Evolutionary conservation across 1,284 basidiomycete species (phyloP), one percentile per base, ranked within the genome.

Genomic region (Cryptococcus sp.): DNA sequence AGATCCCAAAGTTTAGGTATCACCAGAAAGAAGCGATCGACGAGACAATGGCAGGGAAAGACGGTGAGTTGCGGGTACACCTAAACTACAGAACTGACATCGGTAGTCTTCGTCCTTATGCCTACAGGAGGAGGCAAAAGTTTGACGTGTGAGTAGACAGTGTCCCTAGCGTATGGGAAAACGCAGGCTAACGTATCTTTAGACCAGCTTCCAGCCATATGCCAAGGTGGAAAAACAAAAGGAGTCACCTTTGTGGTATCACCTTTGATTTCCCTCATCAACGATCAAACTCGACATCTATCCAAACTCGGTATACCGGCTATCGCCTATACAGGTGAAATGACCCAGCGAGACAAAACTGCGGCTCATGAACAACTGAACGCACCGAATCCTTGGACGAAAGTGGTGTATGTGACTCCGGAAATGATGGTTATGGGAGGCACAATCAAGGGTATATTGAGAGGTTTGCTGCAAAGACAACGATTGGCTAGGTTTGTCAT

Each of bases 91-190:
- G 30, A 38, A 53, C 56, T 5, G 4, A 4, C 43, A 3, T 10
- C 34, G 5, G 4, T 54, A 74, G 90, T 93, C 11, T 93, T 98
- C 64, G 90, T 97, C 15, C 82, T 98, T 5, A 95, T 98, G 86
- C 95, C 96, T 0, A 98, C 95, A 0, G 95, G 95, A 33, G 95
- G 94, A 5, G 95, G 94, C 0, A 98, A 98, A 78, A 88, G 86
- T 65, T 78, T 93, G 44, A 91, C 88, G 62, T 93, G 77, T 71
- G 61, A 79, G 80, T 71, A 62, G 23, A 4, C 10, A 41, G 44
- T 46, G 44, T 35, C 8, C 41, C 44, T 41, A 3, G 6, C 13
- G 31, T 35, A n/a, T 46, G 5, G 36, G 14, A n/a, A 4, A 44
- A 37, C 4, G 47, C 10, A 14, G 31, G 3, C 3, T 4, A 30